A percentile compares a stretch with the other conserved stretches of the same genome.
phyloP scores from a whole-genome alignment of 2,329 filamentous ascomycete genomes.

The Hypoxylon rubiginosum region DNA sequence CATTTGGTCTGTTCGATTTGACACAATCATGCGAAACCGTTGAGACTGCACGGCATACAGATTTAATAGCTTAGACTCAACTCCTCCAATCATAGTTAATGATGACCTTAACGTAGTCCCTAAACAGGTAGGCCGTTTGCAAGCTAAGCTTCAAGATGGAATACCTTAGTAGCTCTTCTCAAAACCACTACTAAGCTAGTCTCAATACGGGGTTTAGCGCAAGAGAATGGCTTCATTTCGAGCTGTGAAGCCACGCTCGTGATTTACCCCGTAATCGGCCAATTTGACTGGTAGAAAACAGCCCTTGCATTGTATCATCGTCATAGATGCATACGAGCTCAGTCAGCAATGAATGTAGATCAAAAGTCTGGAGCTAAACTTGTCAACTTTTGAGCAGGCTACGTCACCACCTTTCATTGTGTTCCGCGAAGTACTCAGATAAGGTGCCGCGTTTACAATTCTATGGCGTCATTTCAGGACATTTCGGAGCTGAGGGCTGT shows the following conservation, averaged over 20 bases:
- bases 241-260: neutral
- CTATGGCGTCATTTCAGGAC: conserved; percentile 27
- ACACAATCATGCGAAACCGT: too few species aligned
- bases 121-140: too few species aligned
- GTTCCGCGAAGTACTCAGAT: neutral
- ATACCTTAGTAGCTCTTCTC: conserved; percentile 30
- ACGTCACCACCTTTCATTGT: conserved; percentile 28
- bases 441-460: conserved; percentile 4
- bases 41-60: too few species aligned
- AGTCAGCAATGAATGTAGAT: neutral
- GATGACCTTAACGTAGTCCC: too few species aligned
- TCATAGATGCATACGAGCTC: conserved; percentile 15
- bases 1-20: neutral
- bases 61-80: neutral
- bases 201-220: neutral
- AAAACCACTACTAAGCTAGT: conserved; percentile 1
- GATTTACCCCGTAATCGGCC: neutral
- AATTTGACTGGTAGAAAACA: neutral
- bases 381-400: neutral
- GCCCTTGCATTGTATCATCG: conserved; percentile 6
- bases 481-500: neutral
- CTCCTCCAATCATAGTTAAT: conserved; percentile 4
- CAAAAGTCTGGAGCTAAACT: conserved; percentile 9
- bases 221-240: conserved; percentile 8
- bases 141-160: neutral